phyloP scores from a whole-genome alignment of 257 asterid genomes.

The Solanum piurae region DNA sequence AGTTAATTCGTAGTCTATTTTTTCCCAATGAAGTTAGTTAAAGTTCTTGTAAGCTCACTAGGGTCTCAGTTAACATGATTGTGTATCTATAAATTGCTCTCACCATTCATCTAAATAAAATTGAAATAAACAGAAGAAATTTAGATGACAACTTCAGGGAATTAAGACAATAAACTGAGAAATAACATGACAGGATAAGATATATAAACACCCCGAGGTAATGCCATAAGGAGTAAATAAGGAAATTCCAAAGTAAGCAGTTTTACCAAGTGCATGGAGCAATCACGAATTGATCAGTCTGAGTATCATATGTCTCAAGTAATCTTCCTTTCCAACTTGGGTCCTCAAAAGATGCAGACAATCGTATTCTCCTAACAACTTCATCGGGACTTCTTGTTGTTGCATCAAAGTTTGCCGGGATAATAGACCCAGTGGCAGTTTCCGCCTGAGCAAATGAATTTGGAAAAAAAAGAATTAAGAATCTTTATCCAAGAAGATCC shows the following conservation, averaged over 20 bases:
- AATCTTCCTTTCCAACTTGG: conserved; percentile 48
- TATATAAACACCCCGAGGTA: not conserved
- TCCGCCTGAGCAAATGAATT: conserved; percentile 42
- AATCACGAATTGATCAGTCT: conserved; percentile 48
- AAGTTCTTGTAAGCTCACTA: not conserved
- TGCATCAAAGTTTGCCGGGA: conserved; percentile 65
- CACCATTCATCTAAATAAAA: not conserved
- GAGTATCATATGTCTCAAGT: conserved; percentile 70
- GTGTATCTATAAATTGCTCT: not conserved
- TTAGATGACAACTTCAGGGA: not conserved
- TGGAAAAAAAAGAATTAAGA: not conserved
- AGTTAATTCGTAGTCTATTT: not conserved
- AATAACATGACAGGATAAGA: not conserved
- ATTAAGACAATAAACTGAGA: not conserved
- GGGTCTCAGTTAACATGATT: not conserved
- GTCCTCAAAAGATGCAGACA: conserved; percentile 58
- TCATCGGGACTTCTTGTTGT: conserved; percentile 87
- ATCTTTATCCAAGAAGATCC: not conserved
- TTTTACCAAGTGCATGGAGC: conserved; percentile 77
- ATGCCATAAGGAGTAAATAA: not conserved
- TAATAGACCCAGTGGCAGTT: conserved; percentile 51
- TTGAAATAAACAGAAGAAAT: not conserved
- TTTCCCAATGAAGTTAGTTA: not conserved
- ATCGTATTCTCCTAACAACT: conserved; percentile 65
- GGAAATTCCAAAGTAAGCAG: not conserved